Evolutionary conservation across 768 basidiomycete species (phyloP).

Genomic region (Suillus tomentosus): DNA sequence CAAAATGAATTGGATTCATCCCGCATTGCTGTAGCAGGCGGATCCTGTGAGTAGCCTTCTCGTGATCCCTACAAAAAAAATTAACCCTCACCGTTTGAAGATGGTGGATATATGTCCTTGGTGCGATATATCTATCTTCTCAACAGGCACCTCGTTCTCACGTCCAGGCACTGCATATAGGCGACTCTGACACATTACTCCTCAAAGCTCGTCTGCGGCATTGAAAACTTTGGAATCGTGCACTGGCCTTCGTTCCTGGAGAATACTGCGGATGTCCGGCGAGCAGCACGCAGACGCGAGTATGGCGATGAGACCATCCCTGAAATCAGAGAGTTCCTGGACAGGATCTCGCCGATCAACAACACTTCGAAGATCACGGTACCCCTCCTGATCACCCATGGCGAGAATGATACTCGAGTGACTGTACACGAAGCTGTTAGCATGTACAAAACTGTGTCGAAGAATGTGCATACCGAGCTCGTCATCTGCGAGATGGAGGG

Average conservation of each 20-base stretch:
- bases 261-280: conserved; percentile 41
- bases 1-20: conserved; percentile 35
- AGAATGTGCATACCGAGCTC: conserved; percentile 35
- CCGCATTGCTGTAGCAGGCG: conserved; percentile 44
- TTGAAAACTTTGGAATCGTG: conserved; percentile 43
- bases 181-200: conserved; percentile 45
- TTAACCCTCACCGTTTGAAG: conserved; percentile 20
- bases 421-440: conserved; percentile 40
- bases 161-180: conserved; percentile 19
- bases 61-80: neutral
- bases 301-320: conserved; percentile 45
- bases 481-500: conserved; percentile 45
- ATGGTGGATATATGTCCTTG: conserved; percentile 45
- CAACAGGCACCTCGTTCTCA: neutral
- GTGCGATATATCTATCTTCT: conserved; percentile 23
- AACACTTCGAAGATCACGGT: conserved; percentile 37
- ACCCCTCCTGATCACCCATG: conserved; percentile 44
- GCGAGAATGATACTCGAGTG: conserved; percentile 43
- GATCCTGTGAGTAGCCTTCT: conserved; percentile 36
- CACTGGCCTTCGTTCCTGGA: conserved; percentile 45
- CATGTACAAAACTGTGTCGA: conserved; percentile 38
- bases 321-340: conserved; percentile 38
- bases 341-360: conserved; percentile 42
- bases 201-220: conserved; percentile 40
- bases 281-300: conserved; percentile 37